These are phyloP conservation scores for Paracamarosporium sp. DNA, from an alignment of 2,329 filamentous ascomycete genomes.

Conservation along the genomic window DNA sequence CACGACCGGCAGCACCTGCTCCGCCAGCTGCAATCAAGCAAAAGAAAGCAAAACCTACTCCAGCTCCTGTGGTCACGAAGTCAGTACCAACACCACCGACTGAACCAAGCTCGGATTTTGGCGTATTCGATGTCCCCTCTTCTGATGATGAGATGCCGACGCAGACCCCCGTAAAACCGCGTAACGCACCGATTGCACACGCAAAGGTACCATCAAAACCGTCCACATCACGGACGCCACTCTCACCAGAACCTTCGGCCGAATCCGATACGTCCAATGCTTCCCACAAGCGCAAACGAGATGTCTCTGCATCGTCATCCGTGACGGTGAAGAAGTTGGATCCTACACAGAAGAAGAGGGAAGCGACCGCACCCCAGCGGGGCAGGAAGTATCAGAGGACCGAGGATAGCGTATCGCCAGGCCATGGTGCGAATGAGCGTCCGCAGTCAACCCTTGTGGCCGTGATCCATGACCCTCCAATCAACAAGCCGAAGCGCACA, in stretches of 20 bases:
- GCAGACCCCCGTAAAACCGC: slow-evolving; percentile 22
- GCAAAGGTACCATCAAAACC: slow-evolving; percentile 11
- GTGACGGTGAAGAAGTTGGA: slow-evolving; percentile 13
- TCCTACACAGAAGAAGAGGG: slow-evolving; percentile 9
- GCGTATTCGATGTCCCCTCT: slow-evolving; percentile 34
- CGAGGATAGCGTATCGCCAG: slow-evolving; percentile 24
- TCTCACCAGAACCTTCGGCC: slow-evolving; percentile 13
- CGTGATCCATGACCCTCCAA: slow-evolving; percentile 8
- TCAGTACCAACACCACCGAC: slow-evolving; percentile 12
- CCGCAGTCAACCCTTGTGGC: neutral
- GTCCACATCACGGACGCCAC: neutral
- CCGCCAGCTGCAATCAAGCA: neutral
- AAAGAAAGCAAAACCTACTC: slow-evolving; percentile 9
- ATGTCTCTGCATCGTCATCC: slow-evolving; percentile 25
- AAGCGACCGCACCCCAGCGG: slow-evolving; percentile 19
- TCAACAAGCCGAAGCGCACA: slow-evolving; percentile 37
- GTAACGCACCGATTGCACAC: slow-evolving; percentile 15
- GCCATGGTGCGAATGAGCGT: slow-evolving; percentile 8
- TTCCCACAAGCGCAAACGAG: slow-evolving; percentile 41
- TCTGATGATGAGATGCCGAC: slow-evolving; percentile 32
- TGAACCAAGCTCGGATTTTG: slow-evolving; percentile 13
- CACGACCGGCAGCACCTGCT: slow-evolving; percentile 22
- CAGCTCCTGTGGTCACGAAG: neutral
- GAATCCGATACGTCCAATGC: slow-evolving; percentile 39
- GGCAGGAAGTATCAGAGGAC: slow-evolving; percentile 38